Percentiles rank a stretch among this genome's conserved stretches.
Conservation (phyloP, 1,284 basidiomycete species). For the Ganoderma sinense region DNA sequence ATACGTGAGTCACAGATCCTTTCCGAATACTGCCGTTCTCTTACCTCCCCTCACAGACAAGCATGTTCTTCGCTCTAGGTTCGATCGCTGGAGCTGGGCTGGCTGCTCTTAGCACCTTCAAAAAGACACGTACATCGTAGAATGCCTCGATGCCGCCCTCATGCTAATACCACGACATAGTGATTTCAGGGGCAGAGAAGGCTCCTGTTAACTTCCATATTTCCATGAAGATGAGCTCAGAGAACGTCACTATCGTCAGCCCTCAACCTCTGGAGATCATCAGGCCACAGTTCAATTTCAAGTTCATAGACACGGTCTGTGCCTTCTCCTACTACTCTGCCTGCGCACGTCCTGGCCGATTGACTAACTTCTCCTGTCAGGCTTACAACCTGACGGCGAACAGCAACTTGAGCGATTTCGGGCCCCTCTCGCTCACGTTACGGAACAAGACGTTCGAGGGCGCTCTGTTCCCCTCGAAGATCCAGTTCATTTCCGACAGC, state of each 20-base stretch:
- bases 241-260: neutral
- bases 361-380: neutral
- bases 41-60: neutral
- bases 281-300: slow-evolving; percentile 1
- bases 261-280: neutral
- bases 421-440: neutral
- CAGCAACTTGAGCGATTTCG: neutral
- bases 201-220: neutral
- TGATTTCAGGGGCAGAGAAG: neutral
- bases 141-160: neutral
- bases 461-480: neutral
- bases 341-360: neutral
- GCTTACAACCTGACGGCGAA: neutral
- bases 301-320: slow-evolving; percentile 1
- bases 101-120: slow-evolving; percentile 1
- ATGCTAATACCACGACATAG: neutral
- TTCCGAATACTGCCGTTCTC: neutral
- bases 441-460: neutral
- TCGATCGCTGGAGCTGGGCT: neutral
- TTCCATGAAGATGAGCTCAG: neutral
- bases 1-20: neutral
- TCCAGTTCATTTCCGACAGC: neutral
- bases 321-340: no score
- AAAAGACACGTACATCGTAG: neutral
- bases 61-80: neutral